Conservation (phyloP, 192 early-diverging fungal genomes). For the Coemansia sp. region DNA sequence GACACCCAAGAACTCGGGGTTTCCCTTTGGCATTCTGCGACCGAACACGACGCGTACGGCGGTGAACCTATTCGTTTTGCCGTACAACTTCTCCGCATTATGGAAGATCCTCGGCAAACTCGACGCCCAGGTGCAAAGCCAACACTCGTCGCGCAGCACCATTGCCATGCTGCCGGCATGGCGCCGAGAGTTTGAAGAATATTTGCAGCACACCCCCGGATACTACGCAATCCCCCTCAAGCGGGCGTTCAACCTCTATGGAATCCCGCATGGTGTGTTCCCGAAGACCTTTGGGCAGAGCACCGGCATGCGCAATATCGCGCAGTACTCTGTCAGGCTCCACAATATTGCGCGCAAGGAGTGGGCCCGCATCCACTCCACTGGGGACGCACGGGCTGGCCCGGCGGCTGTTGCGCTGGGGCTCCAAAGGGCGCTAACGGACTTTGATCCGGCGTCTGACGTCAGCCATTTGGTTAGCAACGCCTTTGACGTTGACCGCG, state of each 20-base stretch:
- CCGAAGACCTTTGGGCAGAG: slow-evolving; percentile 50
- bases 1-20: slow-evolving; percentile 57
- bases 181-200: slow-evolving; percentile 60
- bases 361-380: slow-evolving; percentile 49
- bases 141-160: slow-evolving; percentile 14
- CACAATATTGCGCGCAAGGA: slow-evolving; percentile 34
- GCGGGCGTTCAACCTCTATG: slow-evolving; percentile 48
- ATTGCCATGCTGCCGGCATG: slow-evolving; percentile 50
- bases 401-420: slow-evolving; percentile 23
- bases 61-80: slow-evolving; percentile 73
- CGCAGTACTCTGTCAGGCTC: slow-evolving; percentile 30
- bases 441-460: slow-evolving; percentile 35
- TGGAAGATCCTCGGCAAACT: slow-evolving; percentile 65
- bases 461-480: slow-evolving; percentile 53
- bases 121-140: slow-evolving; percentile 35
- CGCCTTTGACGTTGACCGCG: slow-evolving; percentile 67
- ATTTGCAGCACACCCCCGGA: slow-evolving; percentile 62
- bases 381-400: not conserved
- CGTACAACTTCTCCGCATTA: slow-evolving; percentile 78
- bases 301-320: slow-evolving; percentile 37
- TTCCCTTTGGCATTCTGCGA: slow-evolving; percentile 76
- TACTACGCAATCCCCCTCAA: slow-evolving; percentile 63
- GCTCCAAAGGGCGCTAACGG: slow-evolving; percentile 22
- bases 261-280: slow-evolving; percentile 39
- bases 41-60: slow-evolving; percentile 62